Evolutionary conservation across 2,329 filamentous ascomycete genomes (phyloP).

Genomic region (Talaromyces piceae): DNA sequence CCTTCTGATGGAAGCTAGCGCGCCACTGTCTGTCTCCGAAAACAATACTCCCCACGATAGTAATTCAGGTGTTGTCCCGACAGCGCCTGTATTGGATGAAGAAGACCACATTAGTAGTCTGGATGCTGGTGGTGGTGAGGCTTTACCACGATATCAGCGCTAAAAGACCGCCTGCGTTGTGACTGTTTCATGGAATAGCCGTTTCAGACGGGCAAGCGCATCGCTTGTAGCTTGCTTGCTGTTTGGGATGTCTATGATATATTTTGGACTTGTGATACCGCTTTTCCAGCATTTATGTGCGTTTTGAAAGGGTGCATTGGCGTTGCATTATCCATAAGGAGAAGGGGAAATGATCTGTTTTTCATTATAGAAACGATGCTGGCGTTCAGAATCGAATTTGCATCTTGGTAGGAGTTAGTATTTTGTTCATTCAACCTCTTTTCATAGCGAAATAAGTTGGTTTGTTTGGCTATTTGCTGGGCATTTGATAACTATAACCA

Average conservation of each 20-base stretch:
- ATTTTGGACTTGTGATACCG: slow-evolving; percentile 9
- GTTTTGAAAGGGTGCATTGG: not conserved
- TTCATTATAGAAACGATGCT: not conserved
- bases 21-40: slow-evolving; percentile 37
- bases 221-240: not conserved
- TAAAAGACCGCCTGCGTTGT: slow-evolving; percentile 14
- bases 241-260: slow-evolving; percentile 3
- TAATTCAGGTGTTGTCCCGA: slow-evolving; percentile 31
- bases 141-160: slow-evolving; percentile 39
- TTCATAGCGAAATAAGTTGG: too few species aligned
- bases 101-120: slow-evolving; percentile 42
- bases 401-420: not conserved
- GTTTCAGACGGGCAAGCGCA: not conserved
- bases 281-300: slow-evolving; percentile 2
- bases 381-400: not conserved
- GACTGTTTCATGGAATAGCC: not conserved
- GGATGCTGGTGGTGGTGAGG: slow-evolving; percentile 30
- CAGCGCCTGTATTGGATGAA: slow-evolving; percentile 52
- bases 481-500: too few species aligned
- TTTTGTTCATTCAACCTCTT: not conserved
- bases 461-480: too few species aligned
- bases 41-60: slow-evolving; percentile 9
- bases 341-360: not conserved
- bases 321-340: slow-evolving; percentile 1
- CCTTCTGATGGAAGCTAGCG: slow-evolving; percentile 57